Base-by-base conservation (phyloP, 805 yeast species). In the Vanderwaltozyma tropicalis region DNA sequence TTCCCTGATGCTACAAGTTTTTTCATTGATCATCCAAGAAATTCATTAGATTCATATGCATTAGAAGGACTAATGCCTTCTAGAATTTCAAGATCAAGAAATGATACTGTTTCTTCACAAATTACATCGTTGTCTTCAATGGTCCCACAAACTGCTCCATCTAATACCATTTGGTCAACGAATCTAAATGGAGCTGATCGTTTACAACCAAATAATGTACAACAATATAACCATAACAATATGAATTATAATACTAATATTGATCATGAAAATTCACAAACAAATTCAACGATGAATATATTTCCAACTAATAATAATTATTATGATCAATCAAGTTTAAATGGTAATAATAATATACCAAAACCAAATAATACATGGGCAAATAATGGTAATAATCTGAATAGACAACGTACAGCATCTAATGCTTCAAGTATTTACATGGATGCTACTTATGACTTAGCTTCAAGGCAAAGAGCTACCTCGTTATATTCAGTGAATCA, bases 61-160 rank as follows among this genome's bases (percentile, higher is more conserved):
- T 47, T 50, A 25, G 44, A 41, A 3, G 24, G 41, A 8, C 28
- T 43, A 27, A 32, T 46, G 13, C 48, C 52, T 10, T 47, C 47
- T 28, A 49, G 45, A 17, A 43, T 49, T 14, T 49, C 57, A 7
- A 54, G 64, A 38, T 52, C 63, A 17, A 52, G 64, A 39, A 51
- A 59, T 28, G 55, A 59, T 35, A 60, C 64, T 4, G 50, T 55
- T 27, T 50, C 57, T 1, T 60, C 64, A 4, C 63, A 60, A 43
- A 50, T 59, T 15, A 59, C 63, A n/a, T 48, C 59, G 1, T 43
- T 55, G 20, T 59, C 63, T 13, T 52, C 54, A 10, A 41, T 50
- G 7, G 44, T 43, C 18, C 52, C 41, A 22, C 45, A 41, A 20
- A 42, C 44, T 5, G 40, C 48, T 9, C 42, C 53, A 50, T 28